Evolutionary conservation across 2,329 filamentous ascomycete genomes (phyloP), one percentile per base, ranked within the genome.

Genomic region (Pezicula carpinea): DNA sequence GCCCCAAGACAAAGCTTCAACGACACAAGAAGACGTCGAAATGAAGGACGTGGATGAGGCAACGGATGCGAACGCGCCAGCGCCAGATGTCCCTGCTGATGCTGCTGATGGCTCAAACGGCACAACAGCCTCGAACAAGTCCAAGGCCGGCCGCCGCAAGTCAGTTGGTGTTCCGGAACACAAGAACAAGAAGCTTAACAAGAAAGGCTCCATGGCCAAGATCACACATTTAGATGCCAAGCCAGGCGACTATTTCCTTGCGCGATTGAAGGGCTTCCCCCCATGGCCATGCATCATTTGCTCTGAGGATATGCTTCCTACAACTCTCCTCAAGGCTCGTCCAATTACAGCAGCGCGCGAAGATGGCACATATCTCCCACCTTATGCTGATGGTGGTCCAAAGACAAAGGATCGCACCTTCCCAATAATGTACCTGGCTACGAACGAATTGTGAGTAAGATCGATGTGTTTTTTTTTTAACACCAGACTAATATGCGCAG

Each of bases 261-360:
- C 95, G 54, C 88, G 91, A 67, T 83, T 99, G 68, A 96, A 95
- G 75, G 93, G 92, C 50, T 95, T 89, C 68, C 89, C 93, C 26
- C 85, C 89, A 33, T 99, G 93, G 93, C 93, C 93, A 14, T 85
- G 89, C 46, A 87, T 99, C 63, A 82, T 99, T 59, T 93, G 89
- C 66, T 90, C 96, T 64, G 92, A 99, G 67, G 83, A 85, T 52
- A 97, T 99, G 85, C 82, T 99, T 17, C 92, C 93, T 2, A 75
- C 83, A 48, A 82, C 77, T 13, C 78, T 99, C 19, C 70, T 95
- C 46, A 86, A 78, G 60, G 80, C 79, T 39, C 85, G 93, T 51
- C 93, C 92, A 7, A 88, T 95, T 44, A 90, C 89, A 38, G 90
- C 92, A 18, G 83, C 81, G 58, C 82, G 87, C 49, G 71, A 80